Evolutionary conservation across 192 early-diverging fungal species (phyloP).

Genomic region (Cladochytrium replicatum): DNA sequence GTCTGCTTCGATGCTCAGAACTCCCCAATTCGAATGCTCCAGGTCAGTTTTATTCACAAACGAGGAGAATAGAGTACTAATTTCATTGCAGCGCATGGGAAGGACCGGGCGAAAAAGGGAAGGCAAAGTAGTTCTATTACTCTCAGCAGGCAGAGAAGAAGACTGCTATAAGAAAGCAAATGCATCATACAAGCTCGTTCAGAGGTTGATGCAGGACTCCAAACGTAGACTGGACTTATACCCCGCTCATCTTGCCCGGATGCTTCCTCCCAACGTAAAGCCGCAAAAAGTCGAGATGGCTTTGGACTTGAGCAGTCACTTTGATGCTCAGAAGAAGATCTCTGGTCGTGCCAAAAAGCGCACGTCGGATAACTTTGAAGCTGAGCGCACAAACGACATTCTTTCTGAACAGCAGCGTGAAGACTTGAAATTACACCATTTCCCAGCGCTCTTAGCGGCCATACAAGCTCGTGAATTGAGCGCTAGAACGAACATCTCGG

Average conservation of each 20-base stretch:
- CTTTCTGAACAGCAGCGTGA: constrained; percentile 1
- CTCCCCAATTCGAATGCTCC: constrained; percentile 62
- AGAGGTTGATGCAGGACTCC: constrained; percentile 45
- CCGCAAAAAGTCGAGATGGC: constrained; percentile 39
- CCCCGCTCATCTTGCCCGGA: constrained; percentile 21
- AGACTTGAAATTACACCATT: constrained; percentile 1
- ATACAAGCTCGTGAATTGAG: not conserved
- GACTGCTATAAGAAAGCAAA: constrained; percentile 42
- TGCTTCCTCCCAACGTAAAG: constrained; percentile 36
- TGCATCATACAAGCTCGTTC: constrained; percentile 50
- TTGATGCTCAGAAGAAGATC: constrained; percentile 14
- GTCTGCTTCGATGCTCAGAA: constrained; percentile 76
- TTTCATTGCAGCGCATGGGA: constrained; percentile 71
- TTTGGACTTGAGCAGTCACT: constrained; percentile 41
- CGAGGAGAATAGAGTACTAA: constrained; percentile 7
- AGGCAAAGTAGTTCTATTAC: constrained; percentile 50
- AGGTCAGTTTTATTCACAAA: constrained; percentile 3
- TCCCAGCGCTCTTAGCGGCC: not conserved
- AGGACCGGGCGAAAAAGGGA: constrained; percentile 69
- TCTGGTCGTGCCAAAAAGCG: no score
- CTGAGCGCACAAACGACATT: constrained; percentile 15
- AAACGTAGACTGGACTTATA: constrained; percentile 42
- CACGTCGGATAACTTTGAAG: constrained; percentile 16
- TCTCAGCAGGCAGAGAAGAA: constrained; percentile 62
- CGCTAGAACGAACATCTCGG: constrained; percentile 2